Evolutionary conservation across 768 basidiomycete genomes (phyloP), one percentile per base, ranked within the genome.

Genomic region (Leccinum arenicola): DNA sequence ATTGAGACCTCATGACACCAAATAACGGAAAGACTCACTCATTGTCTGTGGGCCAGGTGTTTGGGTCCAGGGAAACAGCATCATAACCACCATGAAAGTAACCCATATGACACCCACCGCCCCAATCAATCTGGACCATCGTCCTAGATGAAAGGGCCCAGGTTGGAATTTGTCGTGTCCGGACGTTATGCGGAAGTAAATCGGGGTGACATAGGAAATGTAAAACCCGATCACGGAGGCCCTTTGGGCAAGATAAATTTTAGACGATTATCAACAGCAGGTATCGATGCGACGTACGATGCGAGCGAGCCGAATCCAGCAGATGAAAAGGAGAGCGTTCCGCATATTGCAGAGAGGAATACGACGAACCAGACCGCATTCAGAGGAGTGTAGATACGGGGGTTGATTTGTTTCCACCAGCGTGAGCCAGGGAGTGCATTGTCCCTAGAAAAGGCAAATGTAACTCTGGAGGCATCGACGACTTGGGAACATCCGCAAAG

Each of bases 391-490:
- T 67, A 65, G 2, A 74, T 75, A 12, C 52, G 53, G 0, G 35
- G 63, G 56, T 76, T 75, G 50, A 76, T 62, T 53, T 65, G 61
- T 52, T 74, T 74, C 74, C 73, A 75, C 68, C 66, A 75, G 17
- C 66, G 65, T 1, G 76, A 77, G 6, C 75, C 75, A 6, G 76
- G 76, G 9, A 76, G 64, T 10, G 73, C 77, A 50, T 75, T 66
- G 50, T 77, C 78, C 9, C 77, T 58, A 10, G 64, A 69, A 62
- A 80, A 79, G 21, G 79, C 78, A 51, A 79, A 81, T 33, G 80
- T 70, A 23, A 79, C 79, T 47, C 79, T 75, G n/a, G 80, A 79
- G 27, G 77, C 79, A 61, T 80, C 79, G 23, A 81, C 72, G 55
- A 69, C 71, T 63, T 82, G 80, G 11, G 80, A 78, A 7, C 78